A percentile compares a stretch with the other conserved stretches of the same genome.
These are phyloP conservation scores for Mortierella sp. DNA, from an alignment of 371 early-diverging fungal species.

Conservation along the genomic window DNA sequence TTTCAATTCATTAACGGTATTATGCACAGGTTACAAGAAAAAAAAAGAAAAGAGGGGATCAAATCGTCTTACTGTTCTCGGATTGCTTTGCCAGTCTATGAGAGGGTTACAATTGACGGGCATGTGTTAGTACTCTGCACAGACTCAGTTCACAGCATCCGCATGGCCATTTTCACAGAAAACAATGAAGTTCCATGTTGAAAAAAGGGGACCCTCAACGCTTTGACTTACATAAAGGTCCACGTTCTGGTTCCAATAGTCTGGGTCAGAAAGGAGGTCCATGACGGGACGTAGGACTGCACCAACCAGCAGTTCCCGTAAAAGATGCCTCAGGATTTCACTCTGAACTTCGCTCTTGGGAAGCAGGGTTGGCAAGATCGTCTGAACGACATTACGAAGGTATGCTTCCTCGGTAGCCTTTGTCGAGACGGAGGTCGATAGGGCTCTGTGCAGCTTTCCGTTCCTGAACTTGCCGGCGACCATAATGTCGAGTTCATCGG, in stretches of 20 bases:
- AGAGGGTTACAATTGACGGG: background rate
- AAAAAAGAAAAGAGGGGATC: background rate
- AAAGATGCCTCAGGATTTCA: constrained; percentile 68
- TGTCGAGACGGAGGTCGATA: constrained; percentile 65
- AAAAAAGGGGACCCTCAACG: background rate
- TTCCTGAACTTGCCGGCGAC: constrained; percentile 72
- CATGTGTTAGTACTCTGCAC: constrained; percentile 1
- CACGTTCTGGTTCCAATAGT: constrained; percentile 86
- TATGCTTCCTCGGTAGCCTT: constrained; percentile 72
- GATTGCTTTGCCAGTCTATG: constrained; percentile 70
- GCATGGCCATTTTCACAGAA: background rate
- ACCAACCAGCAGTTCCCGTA: constrained; percentile 83
- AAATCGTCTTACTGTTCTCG: constrained; percentile 68
- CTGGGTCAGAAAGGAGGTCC: constrained; percentile 83
- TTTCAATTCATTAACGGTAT: background rate
- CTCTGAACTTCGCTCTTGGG: constrained; percentile 69
- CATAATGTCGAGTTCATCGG: constrained; percentile 72
- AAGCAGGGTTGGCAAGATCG: constrained; percentile 73
- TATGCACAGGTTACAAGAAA: constrained; percentile 22
- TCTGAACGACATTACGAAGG: constrained; percentile 75
- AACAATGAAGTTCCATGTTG: background rate
- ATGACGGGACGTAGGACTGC: constrained; percentile 80
- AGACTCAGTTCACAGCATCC: background rate
- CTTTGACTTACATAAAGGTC: constrained; percentile 67
- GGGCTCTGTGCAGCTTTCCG: constrained; percentile 73